phyloP scores from a whole-genome alignment of 495 filamentous ascomycete species.

The Pyrenula massariospora region DNA sequence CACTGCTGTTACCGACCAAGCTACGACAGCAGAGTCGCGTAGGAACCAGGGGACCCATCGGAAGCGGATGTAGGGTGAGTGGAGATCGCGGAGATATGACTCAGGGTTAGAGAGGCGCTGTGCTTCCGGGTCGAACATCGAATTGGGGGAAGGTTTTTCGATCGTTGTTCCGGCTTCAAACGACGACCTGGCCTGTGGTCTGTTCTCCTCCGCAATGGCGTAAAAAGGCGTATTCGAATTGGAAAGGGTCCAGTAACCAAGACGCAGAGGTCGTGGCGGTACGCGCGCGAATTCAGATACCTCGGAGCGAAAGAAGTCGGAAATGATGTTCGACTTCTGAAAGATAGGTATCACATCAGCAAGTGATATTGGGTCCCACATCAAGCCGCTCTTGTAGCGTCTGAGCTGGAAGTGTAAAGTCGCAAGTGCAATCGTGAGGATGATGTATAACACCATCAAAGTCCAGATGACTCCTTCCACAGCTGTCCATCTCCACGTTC shows the following conservation, averaged over 20 bases:
- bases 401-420: constrained; percentile 38
- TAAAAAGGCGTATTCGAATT: constrained; percentile 51
- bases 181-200: constrained; percentile 42
- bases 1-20: constrained; percentile 49
- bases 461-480: constrained; percentile 71
- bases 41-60: constrained; percentile 74
- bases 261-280: constrained; percentile 42
- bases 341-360: constrained; percentile 68
- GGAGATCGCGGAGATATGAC: constrained; percentile 27
- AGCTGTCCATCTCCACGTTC: constrained; percentile 63
- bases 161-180: constrained; percentile 30
- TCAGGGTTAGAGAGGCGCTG: constrained; percentile 19
- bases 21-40: constrained; percentile 46
- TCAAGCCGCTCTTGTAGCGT: constrained; percentile 54
- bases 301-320: constrained; percentile 53
- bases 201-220: constrained; percentile 50
- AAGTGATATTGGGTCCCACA: constrained; percentile 74
- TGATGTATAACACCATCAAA: constrained; percentile 58
- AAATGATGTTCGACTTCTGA: constrained; percentile 64
- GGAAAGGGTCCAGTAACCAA: constrained; percentile 73
- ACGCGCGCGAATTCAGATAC: constrained; percentile 34
- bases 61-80: constrained; percentile 37
- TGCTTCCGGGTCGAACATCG: constrained; percentile 30
- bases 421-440: constrained; percentile 46
- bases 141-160: constrained; percentile 19